Evolutionary conservation across 148 eudicot genomes (phyloP).

Genomic region (Hydrangea macrophylla): DNA sequence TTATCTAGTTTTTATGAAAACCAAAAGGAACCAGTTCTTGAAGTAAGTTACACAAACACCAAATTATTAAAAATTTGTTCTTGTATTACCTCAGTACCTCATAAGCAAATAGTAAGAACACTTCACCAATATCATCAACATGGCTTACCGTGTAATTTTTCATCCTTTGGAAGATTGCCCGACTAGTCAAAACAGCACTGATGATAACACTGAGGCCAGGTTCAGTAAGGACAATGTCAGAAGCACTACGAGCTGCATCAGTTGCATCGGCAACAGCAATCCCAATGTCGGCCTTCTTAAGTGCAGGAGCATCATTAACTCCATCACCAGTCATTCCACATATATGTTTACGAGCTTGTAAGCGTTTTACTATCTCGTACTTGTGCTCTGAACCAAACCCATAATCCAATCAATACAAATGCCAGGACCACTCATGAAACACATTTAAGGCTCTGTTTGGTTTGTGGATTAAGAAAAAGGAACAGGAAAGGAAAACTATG

Average conservation of each 20-base stretch:
- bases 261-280: slow-evolving; percentile 99
- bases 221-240: slow-evolving; percentile 97
- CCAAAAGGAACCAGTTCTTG: too few relatives aligned
- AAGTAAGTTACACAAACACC: too few relatives aligned
- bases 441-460: background rate
- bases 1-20: too few relatives aligned
- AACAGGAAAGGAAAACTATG: too few relatives aligned
- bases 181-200: slow-evolving; percentile 97
- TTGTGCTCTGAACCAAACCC: slow-evolving; percentile 69
- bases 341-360: slow-evolving; percentile 98
- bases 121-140: background rate
- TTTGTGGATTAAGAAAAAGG: too few relatives aligned
- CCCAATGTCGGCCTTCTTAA: slow-evolving; percentile 99
- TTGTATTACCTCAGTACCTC: too few relatives aligned
- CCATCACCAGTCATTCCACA: slow-evolving; percentile 99
- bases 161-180: slow-evolving; percentile 98
- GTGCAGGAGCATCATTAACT: slow-evolving; percentile 97
- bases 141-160: slow-evolving; percentile 83
- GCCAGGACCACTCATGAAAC: background rate
- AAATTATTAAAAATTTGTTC: too few relatives aligned
- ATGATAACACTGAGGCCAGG: slow-evolving; percentile 98
- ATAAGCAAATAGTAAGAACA: background rate
- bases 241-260: slow-evolving; percentile 99
- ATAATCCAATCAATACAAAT: slow-evolving; percentile 8
- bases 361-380: slow-evolving; percentile 91